Evolutionary conservation across 441 rosid genomes (phyloP), one percentile per base, ranked within the genome.

Genomic region (Pelargonium exstipulatum): DNA sequence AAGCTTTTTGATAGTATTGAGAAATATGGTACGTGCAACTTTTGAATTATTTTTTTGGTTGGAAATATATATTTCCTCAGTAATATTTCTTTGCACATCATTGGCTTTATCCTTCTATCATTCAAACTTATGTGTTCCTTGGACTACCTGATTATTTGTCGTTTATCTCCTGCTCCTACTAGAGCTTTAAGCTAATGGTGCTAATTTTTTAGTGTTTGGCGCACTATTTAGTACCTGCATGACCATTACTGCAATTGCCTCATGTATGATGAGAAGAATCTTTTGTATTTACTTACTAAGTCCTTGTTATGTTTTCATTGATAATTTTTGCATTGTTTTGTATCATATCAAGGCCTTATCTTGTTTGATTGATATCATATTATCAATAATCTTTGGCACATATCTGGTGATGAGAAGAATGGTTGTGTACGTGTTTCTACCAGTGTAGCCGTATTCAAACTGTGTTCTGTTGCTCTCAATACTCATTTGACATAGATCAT

Each of bases 1-100:
- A 92, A 95, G 85, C 91, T 95, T 74, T 88, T 87, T 78, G 96
- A 90, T 82, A 80, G 84, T 70, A 83, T 89, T 55, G 83, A 89
- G 77, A 89, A 84, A 75, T 95, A 90, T 79, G 96, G 99, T 95
- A 85, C 14, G 85, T 65, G 46, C 10, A 37, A 24, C 12, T 48
- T 74, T 29, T 42, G 16, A 53, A 2, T 37, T 20, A 6, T 61
- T 46, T 5, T 48, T 62, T 35, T 35, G 40, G 8, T 35, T 35
- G 40, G 40, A 35, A 35, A 35, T 5, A 5, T 35, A 0, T 35
- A 0, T 32, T 32, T 32, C 40, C 8, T 42, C 35, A 43, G 35
- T 48, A 17, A 48, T 46, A 10, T 32, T 68, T 20, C 17, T 37
- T 6, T 26, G 43, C 43, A 40, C 10, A 8, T 8, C 43, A 40